Base-by-base conservation (phyloP, 225 moss, liverwort and hornwort genomes). In the Pleurozium schreberi region DNA sequence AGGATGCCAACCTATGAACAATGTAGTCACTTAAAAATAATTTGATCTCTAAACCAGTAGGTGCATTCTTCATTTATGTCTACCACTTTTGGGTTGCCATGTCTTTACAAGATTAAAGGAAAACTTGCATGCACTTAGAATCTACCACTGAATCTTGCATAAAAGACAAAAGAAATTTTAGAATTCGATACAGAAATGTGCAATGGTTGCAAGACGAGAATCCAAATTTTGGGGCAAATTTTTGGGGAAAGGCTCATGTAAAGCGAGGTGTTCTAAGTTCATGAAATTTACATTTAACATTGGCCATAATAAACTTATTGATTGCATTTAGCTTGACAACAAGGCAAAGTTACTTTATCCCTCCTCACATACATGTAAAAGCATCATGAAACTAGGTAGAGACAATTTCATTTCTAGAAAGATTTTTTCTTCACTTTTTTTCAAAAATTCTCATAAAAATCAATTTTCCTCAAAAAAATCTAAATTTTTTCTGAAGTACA, bases 211-310 rank as follows among this genome's bases (percentile, higher is more conserved):
- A 74, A 45, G 11, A 30, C 0, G 18, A 47, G 6, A 27, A 17
- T 47, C 1, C 1, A 0, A 30, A 74, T 47, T 10, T 74, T 30
- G 1, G 0, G 11, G 47, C 16, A 71, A 71, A 9, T 16, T 43
- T 43, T 71, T 9, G 0, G 1, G 0, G 5, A 18, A 71, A 45
- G 18, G 30, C 13, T 28, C 1, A 0, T 71, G 1, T 3, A 28
- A 71, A 45, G 43, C 3, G 0, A 0, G 3, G 3, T 11, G 19
- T 30, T 74, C 5, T 6, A 9, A 28, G 2, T 43, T 71, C 3
- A 1, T 8, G 0, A 71, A 71, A 3, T 43, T 43, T 28, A 10
- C 71, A 71, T 71, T 71, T 27, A 71, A 71, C 8, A 71, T 17
- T 28, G 3, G 5, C 28, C 17, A 10, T 49, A 27, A 45, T n/a